phyloP scores from a whole-genome alignment of 768 basidiomycete species.

The Amanita rimosa region DNA sequence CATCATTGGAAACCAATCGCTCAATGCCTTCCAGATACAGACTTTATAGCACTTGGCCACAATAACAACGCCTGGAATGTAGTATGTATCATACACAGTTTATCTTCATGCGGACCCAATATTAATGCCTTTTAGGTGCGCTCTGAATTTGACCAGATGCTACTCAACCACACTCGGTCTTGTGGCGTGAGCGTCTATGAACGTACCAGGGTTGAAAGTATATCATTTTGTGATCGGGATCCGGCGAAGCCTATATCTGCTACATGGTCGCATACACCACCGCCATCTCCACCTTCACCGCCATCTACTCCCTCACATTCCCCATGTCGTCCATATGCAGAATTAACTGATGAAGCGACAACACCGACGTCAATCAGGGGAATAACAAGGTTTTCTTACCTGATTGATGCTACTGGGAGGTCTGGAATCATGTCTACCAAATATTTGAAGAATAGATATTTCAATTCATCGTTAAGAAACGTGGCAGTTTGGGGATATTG shows the following conservation, averaged over 20 bases:
- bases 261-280: slow-evolving; percentile 37
- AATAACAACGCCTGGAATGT: slow-evolving; percentile 54
- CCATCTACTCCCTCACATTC: slow-evolving; percentile 20
- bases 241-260: slow-evolving; percentile 38
- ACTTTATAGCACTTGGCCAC: slow-evolving; percentile 42
- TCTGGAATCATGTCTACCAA: slow-evolving; percentile 56
- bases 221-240: slow-evolving; percentile 31
- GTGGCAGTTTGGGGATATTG: slow-evolving; percentile 76
- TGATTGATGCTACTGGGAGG: slow-evolving; percentile 71
- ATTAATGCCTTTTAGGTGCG: slow-evolving; percentile 26
- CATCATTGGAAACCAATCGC: not conserved
- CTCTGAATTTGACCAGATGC: slow-evolving; percentile 50
- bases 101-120: not conserved
- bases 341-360: slow-evolving; percentile 6
- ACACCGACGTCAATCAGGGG: slow-evolving; percentile 21
- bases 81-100: slow-evolving; percentile 22
- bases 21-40: slow-evolving; percentile 32
- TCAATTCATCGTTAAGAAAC: slow-evolving; percentile 60
- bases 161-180: slow-evolving; percentile 43
- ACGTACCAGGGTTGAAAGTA: slow-evolving; percentile 36
- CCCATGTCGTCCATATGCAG: slow-evolving; percentile 8
- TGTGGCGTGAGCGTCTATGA: slow-evolving; percentile 44
- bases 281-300: slow-evolving; percentile 27
- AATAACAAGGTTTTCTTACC: slow-evolving; percentile 49
- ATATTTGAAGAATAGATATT: slow-evolving; percentile 60